Evolutionary conservation across 2,329 filamentous ascomycete species (phyloP), one percentile per base, ranked within the genome.

Genomic region (Xylaria digitata): DNA sequence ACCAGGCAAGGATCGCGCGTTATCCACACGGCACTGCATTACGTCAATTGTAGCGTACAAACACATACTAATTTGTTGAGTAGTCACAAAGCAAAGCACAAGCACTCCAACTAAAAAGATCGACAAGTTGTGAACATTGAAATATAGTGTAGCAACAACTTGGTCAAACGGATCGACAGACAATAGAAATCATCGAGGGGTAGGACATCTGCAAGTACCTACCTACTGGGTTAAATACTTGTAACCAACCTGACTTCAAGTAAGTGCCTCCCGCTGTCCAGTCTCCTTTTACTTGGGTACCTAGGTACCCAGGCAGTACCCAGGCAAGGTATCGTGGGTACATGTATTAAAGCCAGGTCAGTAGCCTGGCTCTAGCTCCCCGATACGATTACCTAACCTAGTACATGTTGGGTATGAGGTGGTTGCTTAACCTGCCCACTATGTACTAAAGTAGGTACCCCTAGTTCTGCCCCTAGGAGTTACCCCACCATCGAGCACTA

Each of bases 1-100:
- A 56, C 52, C 54, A 37, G 49, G 48, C 67, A 57, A 50, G 60
- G 63, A 66, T 66, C 48, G 49, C 26, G 53, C 53, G 48, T 37
- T 61, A 52, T 40, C 45, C 59, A 68, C 61, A 67, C 37, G 37
- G 63, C 58, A 63, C 62, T 64, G 63, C 68, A 75, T 75, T 75
- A 75, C 73, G 73, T 75, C 73, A 75, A 74, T 66, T 67, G 66
- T 26, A 26, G 26, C 26, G 26, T 71, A 71, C 71, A 63, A 66
- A 62, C 61, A 58, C 17, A 55, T 56, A 40, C 65, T 67, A 50
- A 69, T 69, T 69, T 64, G 53, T 59, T 63, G 52, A 63, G 63
- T 57, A 66, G 49, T 61, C 60, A 26, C 21, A 46, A 40, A 42
- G 6, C 40, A 26, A 54, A 23, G 37, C 48, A 49, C n/a, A n/a